Evolutionary conservation across 306 rosid genomes (phyloP), one percentile per base, ranked within the genome.

Genomic region (Luffa aegyptiaca): DNA sequence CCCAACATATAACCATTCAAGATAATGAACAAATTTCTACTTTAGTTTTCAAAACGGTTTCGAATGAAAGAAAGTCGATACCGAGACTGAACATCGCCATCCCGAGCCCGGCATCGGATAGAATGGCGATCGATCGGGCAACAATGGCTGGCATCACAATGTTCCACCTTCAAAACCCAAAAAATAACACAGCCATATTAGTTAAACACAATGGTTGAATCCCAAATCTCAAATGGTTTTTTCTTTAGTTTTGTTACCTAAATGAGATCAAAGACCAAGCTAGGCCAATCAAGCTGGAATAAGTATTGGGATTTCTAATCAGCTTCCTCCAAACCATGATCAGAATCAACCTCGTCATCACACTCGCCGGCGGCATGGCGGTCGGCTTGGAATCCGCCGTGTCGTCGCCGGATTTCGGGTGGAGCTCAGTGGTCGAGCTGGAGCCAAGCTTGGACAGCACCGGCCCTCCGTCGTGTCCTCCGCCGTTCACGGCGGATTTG

Each of bases 21-120:
- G 9, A 20, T 8, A 6, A 20, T 8, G 3, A 42, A 77, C 37
- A 14, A 7, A 0, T 31, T 51, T 13, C 17, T 12, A 48, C 3
- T 0, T 8, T 0, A 6, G 0, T 42, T 5, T 6, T 6, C 6
- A 7, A 17, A 61, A 61, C 0, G 13, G 37, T 1, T 53, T 8
- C 1, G 0, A 16, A 5, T 0, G 35, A 0, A n/a, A 39, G 41
- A 10, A 10, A 56, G 8, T 62, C 2, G 46, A 13, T 89, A 93
- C 97, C 97, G 35, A 93, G 97, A 74, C 98, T 93, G 81, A 93
- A 93, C 98, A 93, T 93, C 20, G 97, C 98, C 98, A 93, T 93
- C 69, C 98, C 98, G 17, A 93, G 94, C 6, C 98, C 98, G 2
- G 97, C 97, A 80, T 90, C 87, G 4, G 98, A 93, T 39, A 91